phyloP scores from a whole-genome alignment of 2,329 filamentous ascomycete genomes.

The Dactylonectria estremocensis region DNA sequence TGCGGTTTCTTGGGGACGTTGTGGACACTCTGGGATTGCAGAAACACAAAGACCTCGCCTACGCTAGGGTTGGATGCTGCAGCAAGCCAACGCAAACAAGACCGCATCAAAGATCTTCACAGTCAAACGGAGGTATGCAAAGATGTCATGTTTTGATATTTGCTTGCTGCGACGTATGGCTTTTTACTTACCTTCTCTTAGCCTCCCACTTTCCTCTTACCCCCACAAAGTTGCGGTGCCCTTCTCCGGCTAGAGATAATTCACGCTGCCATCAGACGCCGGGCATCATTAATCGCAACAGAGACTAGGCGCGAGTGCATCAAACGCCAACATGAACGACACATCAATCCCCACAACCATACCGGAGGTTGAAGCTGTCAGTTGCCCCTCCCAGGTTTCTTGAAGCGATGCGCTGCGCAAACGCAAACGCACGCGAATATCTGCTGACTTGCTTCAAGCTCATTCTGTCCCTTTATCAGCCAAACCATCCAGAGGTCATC shows the following conservation, averaged over 20 bases:
- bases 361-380: conserved; percentile 41
- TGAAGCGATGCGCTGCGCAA: neutral
- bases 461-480: conserved; percentile 68
- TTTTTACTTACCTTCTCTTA: neutral
- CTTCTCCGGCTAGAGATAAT: neutral
- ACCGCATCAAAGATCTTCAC: neutral
- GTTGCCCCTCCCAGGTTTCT: neutral
- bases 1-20: no score
- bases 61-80: conserved; percentile 1
- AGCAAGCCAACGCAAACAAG: neutral
- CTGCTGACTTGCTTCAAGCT: conserved; percentile 53
- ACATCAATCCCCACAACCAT: conserved; percentile 36
- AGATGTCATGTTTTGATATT: neutral
- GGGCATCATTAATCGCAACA: neutral
- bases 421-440: neutral
- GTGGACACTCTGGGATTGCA: neutral
- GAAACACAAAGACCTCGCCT: neutral
- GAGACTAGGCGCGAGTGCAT: no score
- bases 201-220: neutral
- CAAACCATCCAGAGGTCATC: conserved; percentile 64
- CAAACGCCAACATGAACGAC: conserved; percentile 33
- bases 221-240: neutral
- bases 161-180: no score
- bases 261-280: neutral
- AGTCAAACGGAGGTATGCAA: neutral